Percentiles rank a stretch among this genome's conserved stretches.
phyloP scores from a whole-genome alignment of 768 basidiomycete species.

The Candolleomyces eurysporus region DNA sequence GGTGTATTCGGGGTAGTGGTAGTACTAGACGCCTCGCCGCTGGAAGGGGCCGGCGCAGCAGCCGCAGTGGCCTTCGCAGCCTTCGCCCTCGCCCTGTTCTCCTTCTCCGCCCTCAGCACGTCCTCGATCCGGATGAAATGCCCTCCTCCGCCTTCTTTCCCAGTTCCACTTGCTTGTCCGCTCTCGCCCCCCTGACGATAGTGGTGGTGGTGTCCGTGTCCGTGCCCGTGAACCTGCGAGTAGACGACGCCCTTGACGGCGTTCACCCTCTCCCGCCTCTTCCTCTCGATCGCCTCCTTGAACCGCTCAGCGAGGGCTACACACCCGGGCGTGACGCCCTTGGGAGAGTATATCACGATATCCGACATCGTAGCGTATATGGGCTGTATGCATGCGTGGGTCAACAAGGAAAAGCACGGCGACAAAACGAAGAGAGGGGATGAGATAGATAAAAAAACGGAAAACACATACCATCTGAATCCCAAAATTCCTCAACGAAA shows the following conservation, averaged over 20 bases:
- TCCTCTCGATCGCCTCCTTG: slow-evolving; percentile 57
- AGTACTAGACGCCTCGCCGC: background rate
- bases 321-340: slow-evolving; percentile 55
- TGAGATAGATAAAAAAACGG: background rate
- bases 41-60: background rate
- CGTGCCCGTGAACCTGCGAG: slow-evolving; percentile 1
- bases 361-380: slow-evolving; percentile 89
- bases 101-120: slow-evolving; percentile 1
- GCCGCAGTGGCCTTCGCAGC: background rate
- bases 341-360: slow-evolving; percentile 83
- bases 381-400: slow-evolving; percentile 43
- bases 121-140: slow-evolving; percentile 7
- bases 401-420: background rate
- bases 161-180: too few relatives aligned
- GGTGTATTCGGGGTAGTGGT: background rate
- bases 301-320: slow-evolving; percentile 64
- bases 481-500: slow-evolving; percentile 83
- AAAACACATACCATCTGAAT: slow-evolving; percentile 73
- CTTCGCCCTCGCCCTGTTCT: background rate
- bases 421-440: background rate
- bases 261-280: slow-evolving; percentile 48
- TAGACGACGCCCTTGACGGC: slow-evolving; percentile 15
- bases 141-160: background rate
- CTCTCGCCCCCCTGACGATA: too few relatives aligned
- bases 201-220: background rate